These are phyloP conservation scores for Oldenlandia corymbosa DNA, from an alignment of 257 asterid genomes.

Conservation along the genomic window DNA sequence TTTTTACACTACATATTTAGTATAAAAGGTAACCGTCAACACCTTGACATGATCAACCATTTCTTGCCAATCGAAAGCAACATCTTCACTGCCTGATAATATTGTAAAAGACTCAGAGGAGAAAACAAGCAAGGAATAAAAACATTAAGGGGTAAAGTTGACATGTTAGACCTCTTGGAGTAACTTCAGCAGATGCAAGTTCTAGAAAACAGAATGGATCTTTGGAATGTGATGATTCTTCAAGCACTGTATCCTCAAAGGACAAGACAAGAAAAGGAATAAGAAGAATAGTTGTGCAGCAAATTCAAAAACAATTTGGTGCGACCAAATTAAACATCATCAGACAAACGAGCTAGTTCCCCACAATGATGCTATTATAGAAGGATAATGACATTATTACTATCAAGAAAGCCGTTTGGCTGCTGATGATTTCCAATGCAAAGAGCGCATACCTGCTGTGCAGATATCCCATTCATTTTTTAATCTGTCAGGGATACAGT, in stretches of 20 bases:
- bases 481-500: conserved; percentile 18
- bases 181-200: conserved; percentile 2
- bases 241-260: conserved; percentile 12
- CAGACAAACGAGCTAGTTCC: not conserved
- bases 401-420: conserved; percentile 2
- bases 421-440: not conserved
- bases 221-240: conserved; percentile 20
- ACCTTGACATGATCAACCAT: conserved; percentile 26
- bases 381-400: not conserved
- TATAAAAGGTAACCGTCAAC: conserved; percentile 1
- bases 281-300: not conserved
- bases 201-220: conserved; percentile 21
- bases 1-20: not conserved
- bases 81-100: conserved; percentile 9
- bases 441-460: conserved; percentile 10
- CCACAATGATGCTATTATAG: not conserved
- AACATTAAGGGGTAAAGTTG: not conserved
- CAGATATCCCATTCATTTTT: conserved; percentile 20
- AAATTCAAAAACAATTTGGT: not conserved
- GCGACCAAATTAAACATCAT: not conserved
- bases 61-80: conserved; percentile 15
- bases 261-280: not conserved
- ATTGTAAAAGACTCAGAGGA: not conserved
- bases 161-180: not conserved
- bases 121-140: not conserved